Base-by-base conservation (phyloP, 129 eudicot genomes). In the Sambucus nigra region DNA sequence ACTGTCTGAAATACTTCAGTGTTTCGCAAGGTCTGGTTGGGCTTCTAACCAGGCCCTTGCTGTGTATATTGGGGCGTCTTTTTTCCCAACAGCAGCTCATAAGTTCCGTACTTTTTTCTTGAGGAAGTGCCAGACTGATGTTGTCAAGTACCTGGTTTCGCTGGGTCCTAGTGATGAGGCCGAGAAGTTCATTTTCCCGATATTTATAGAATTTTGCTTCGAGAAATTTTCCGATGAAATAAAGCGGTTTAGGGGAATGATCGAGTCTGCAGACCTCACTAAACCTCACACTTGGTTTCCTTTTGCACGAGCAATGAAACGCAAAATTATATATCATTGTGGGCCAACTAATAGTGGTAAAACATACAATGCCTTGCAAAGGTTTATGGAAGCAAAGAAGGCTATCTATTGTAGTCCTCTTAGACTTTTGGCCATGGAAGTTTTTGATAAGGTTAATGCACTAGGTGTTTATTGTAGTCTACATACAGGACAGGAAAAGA, bases 321-420 rank as follows among this genome's bases (percentile, higher is more conserved):
- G 99, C 5, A 92, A 82, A 74, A 80, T 92, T 56, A 38, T 92
- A 16, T 92, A 92, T 69, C 99, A 92, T 60, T 92, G 99, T 72
- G 99, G 99, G 19, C 96, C 99, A 0, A 92, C 99, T 18, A 92
- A 92, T 65, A 86, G 99, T 66, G 99, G 99, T 40, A 92, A 92
- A 61, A 92, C 99, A 2, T 92, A 92, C 73, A 92, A 86, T 64
- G 96, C 99, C 0, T 70, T 92, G 70, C 99, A 85, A 61, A 72
- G 91, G 32, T 92, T 82, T 64, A 92, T 86, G 95, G 94, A 82
- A 64, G 96, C 96, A 0, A 80, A 86, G 59, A 86, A 77, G 52
- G 99, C 94, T 40, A 63, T 92, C 5, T 92, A 92, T 50, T 92
- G 99, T 51, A 86, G 99, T 69, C 99, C 96, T 33, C 96, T 92